Evolutionary conservation across 352 stramenopile species (phyloP).

Genomic region (Globisporangium radiosum): DNA sequence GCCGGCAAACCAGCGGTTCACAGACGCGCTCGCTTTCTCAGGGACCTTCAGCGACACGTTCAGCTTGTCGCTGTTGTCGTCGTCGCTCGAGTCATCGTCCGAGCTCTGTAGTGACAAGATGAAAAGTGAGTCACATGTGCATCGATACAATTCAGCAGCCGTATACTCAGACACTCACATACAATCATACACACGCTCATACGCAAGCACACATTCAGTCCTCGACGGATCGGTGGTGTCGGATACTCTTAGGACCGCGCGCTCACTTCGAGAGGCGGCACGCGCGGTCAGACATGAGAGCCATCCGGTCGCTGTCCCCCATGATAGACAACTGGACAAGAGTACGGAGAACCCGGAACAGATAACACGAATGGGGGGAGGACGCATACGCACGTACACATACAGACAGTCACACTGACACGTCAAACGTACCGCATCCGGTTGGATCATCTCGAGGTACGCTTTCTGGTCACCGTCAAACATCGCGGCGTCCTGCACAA

Average conservation of each 20-base stretch:
- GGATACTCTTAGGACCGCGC: constrained; percentile 75
- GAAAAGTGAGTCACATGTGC: neutral
- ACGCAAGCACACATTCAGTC: neutral
- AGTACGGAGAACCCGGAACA: constrained; percentile 87
- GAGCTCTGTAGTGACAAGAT: constrained; percentile 53
- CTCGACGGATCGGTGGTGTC: constrained; percentile 22
- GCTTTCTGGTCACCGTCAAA: constrained; percentile 72
- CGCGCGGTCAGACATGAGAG: constrained; percentile 78
- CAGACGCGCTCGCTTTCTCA: constrained; percentile 65
- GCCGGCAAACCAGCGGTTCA: constrained; percentile 79
- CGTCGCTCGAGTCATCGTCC: constrained; percentile 48
- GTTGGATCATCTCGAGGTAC: constrained; percentile 86
- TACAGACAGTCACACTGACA: constrained; percentile 9
- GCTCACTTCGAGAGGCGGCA: constrained; percentile 24
- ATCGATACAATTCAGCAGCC: no score
- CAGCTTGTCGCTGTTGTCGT: constrained; percentile 52
- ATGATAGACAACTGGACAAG: constrained; percentile 91
- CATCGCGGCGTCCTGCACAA: constrained; percentile 77
- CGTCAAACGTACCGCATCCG: constrained; percentile 71
- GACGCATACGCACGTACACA: constrained; percentile 18
- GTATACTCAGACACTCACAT: neutral
- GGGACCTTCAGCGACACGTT: constrained; percentile 70
- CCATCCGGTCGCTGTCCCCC: constrained; percentile 71
- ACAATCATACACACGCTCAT: neutral
- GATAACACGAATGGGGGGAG: constrained; percentile 87